Evolutionary conservation across 2,329 filamentous ascomycete genomes (phyloP), one percentile per base, ranked within the genome.

Genomic region (Aphanoascus verrucosus): DNA sequence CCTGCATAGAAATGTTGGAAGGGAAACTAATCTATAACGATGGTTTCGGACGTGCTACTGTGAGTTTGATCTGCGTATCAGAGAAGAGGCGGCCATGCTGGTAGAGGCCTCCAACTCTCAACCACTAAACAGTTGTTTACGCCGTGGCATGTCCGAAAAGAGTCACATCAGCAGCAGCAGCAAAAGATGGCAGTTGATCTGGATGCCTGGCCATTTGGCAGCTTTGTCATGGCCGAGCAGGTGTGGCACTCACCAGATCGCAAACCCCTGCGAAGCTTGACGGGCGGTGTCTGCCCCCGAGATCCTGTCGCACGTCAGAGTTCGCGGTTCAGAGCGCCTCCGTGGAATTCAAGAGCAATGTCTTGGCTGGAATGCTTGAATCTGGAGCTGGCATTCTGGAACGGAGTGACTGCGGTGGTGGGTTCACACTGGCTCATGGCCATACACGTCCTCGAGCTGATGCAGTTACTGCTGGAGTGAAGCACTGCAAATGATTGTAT

Each of bases 291-390:
- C 23, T 28, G 23, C 23, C 23, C n/a, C 23, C 23, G 23, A 28
- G 23, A 28, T 28, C 23, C 23, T 28, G 23, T 7, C 23, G 23
- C 23, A 28, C 23, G 23, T 35, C 35, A 20, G 17, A 49, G 35
- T 20, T 48, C n/a, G 46, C 35, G 8, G 8, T 15, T n/a, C 15
- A 40, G 41, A 32, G 20, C 8, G 14, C 12, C 46, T 41, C 48
- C 48, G 17, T 17, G 5, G 49, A 52, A 52, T 52, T 52, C 28
- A 41, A 52, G 49, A 52, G 49, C 49, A 52, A 52, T 45, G 49
- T 52, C 49, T 52, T 52, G 49, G 49, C 49, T 31, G 15, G 37
- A 40, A 37, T 46, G 34, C 34, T 38, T 52, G 41, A 46, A 37
- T 28, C 23, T 15, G 49, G 15, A 52, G 20, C 42, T 38, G 31